phyloP scores from a whole-genome alignment of 1,284 basidiomycete species.

The Puccinia novopanici region DNA sequence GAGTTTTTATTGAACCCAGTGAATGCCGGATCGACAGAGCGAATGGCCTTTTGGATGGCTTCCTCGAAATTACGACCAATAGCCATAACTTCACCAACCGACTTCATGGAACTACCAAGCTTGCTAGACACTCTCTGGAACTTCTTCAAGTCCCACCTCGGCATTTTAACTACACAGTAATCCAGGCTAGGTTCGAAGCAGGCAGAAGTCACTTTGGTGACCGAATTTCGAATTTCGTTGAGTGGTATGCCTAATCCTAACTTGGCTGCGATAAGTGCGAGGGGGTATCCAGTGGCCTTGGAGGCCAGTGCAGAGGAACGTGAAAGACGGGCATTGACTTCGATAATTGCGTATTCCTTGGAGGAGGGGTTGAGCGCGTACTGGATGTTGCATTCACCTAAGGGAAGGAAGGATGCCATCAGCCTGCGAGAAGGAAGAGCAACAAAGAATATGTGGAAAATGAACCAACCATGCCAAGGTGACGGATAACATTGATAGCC shows the following conservation, averaged over 20 bases:
- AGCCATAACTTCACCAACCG: slow-evolving; percentile 98
- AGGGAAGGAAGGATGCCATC: background rate
- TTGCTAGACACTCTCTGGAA: slow-evolving; percentile 86
- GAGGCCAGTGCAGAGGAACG: slow-evolving; percentile 96
- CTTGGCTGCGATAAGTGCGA: slow-evolving; percentile 98
- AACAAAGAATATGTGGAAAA: background rate
- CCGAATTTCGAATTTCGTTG: slow-evolving; percentile 96
- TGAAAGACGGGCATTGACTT: slow-evolving; percentile 98
- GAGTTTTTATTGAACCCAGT: slow-evolving; percentile 83
- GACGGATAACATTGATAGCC: slow-evolving; percentile 95
- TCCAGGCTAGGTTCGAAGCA: slow-evolving; percentile 98
- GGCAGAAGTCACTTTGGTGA: slow-evolving; percentile 91
- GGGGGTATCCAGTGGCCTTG: slow-evolving; percentile 96
- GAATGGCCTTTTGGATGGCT: slow-evolving; percentile 95
- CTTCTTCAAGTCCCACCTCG: slow-evolving; percentile 98
- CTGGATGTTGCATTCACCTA: slow-evolving; percentile 94
- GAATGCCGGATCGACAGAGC: slow-evolving; percentile 93
- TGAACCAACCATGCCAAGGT: slow-evolving; percentile 81
- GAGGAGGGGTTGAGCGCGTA: slow-evolving; percentile 94
- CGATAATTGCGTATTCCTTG: slow-evolving; percentile 97
- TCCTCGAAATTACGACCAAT: slow-evolving; percentile 98
- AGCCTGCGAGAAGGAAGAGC: slow-evolving; percentile 1
- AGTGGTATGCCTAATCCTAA: slow-evolving; percentile 93
- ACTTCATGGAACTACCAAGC: slow-evolving; percentile 94
- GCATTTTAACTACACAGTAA: slow-evolving; percentile 97